Evolutionary conservation across 2,329 filamentous ascomycete genomes (phyloP), one percentile per base, ranked within the genome.

Genomic region (Aureobasidium sp.): DNA sequence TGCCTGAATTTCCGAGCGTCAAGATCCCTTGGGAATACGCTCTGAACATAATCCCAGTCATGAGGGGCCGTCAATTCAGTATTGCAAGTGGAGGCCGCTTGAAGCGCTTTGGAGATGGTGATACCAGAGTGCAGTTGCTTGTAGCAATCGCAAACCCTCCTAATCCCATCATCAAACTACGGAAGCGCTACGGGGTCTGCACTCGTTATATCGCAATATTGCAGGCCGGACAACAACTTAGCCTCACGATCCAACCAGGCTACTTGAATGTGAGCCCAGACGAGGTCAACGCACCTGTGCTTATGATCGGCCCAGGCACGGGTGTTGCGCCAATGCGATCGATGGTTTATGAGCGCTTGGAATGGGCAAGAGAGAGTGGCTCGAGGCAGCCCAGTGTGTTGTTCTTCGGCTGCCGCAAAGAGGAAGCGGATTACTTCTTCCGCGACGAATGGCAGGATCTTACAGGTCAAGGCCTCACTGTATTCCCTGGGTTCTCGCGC

Each of bases 31-130:
- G 86, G 75, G 79, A 87, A 61, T 84, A 87, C 53, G 80, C 87
- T 1, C 80, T 89, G 11, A 85, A 87, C 60, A 80, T 92, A 17
- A 86, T 99, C 60, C 94, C 94, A 0, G 69, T 86, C 3, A 87
- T 97, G 50, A 86, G 91, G n/a, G 88, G 87, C n/a, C 83, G 94
- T 6, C 89, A 96, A 68, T 99, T 96, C 72, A 97, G 92, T 73
- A 92, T 97, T 64, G 90, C 91, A 37, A 94, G 89, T 65, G 87
- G 88, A 7, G 86, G 85, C 6, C 64, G 64, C 1, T 69, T 76
- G 9, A 71, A 77, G 52, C 54, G 48, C 9, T 61, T 67, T 64
- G 27, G 66, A 8, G 44, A 58, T 14, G 66, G 67, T 4, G 54
- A 60, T 12, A 72, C 71, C 2, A 67, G 67, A 56, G 65, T 74